Evolutionary conservation across 2,329 filamentous ascomycete genomes (phyloP), one percentile per base, ranked within the genome.

Genomic region (Diplodia corticola): DNA sequence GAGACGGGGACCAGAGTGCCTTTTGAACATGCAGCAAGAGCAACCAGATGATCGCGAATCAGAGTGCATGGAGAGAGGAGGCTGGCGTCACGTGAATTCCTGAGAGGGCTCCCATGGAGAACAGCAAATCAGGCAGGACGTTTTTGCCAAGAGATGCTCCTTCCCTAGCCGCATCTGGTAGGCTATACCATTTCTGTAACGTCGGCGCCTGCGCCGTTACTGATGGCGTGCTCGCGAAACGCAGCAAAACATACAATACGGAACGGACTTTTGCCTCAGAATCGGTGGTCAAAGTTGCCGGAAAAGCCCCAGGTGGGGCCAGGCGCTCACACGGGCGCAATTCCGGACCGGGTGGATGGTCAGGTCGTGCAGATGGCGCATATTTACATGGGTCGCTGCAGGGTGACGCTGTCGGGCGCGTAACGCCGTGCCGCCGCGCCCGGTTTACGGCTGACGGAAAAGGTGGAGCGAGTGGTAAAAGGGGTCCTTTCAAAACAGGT

Each of bases 1-100:
- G 57, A 69, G 69, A 71, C 71, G 71, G 73, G 72, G 76, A 69
- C 69, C 72, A 69, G 72, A 70, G 68, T 71, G 57, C 76, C 73
- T 77, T 78, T 75, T 77, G 63, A 65, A 65, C 50, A 59, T 65
- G 53, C 53, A 57, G 40, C n/a, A 22, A 49, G 44, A 61, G 57
- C 57, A 61, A 35, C 57, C 40, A 49, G 57, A 61, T 61, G 57
- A 61, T 61, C 57, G 57, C 57, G 57, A 61, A 61, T 61, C 57
- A 61, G 44, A 61, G 48, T 46, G 57, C 57, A 13, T 61, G 57
- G 57, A 61, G 40, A 28, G 35, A 49, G 44, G 57, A 61, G 57
- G 57, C 57, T 61, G 57, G 57, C 44, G n/a, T 49, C 57, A 60
- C 57, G 57, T 61, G 57, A 28, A 35, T 15, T 22, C 30, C 40